Evolutionary conservation across 2,329 filamentous ascomycete genomes (phyloP), one percentile per base, ranked within the genome.

Genomic region (Pyrenochaeta sp.): DNA sequence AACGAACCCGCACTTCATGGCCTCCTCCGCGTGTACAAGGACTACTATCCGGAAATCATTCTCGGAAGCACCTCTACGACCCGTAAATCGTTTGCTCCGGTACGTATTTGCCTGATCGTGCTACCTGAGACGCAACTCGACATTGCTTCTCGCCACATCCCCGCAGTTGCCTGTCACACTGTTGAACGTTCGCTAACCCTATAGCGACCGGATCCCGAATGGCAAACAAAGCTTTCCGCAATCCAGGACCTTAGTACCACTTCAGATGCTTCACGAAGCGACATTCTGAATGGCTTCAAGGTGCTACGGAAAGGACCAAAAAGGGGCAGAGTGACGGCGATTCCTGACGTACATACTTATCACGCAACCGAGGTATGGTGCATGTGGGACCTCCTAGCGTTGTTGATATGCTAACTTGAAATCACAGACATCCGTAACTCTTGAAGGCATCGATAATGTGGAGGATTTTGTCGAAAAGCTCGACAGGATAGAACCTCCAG

Each of bases 21-120:
- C 3, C 76, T 96, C 13, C 75, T 95, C 35, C 82, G 87, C 41
- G 84, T 93, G n/a, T 95, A 87, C 74, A 94, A 94, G 65, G 90
- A 93, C 66, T 95, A 93, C 69, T 95, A 93, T 61, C 90, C 90
- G 0, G 90, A 96, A 66, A 89, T 95, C 41, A 89, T 95, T 46
- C 81, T 93, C 10, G 88, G 87, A 15, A 86, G 87, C 52, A 77
- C 82, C 3, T 81, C 83, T 20, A 65, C 60, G 26, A 71, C 56
- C 57, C 63, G 67, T 30, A 64, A 67, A 22, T 72, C 71, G 14
- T 68, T 71, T 41, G 63, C 69, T 52, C 66, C 65, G 26, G 69
- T 73, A 40, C 59, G 70, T 66, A 36, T 21, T 48, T 76, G 41
- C 41, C 30, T 50, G 32, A 20, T 42, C 21, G 51, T 58, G 41